Conservation (phyloP, 2,329 filamentous ascomycete species). For the Clarireedia monteithiana region DNA sequence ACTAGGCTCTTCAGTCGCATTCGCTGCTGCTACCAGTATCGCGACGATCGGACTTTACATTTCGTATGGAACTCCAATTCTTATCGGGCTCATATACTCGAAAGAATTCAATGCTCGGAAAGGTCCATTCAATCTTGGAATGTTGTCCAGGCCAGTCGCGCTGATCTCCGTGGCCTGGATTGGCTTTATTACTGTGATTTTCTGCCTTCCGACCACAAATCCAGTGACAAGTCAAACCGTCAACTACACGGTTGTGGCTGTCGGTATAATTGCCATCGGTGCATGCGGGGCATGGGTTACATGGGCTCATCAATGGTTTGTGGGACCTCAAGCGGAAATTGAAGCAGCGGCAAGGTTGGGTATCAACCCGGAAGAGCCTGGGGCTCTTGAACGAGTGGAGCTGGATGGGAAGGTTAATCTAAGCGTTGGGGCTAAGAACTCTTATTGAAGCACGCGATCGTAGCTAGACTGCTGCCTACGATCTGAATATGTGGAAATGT, state of each 20-base stretch:
- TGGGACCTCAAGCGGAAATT: constrained; percentile 46
- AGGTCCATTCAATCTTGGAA: constrained; percentile 46
- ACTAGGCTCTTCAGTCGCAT: constrained; percentile 46
- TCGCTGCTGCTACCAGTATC: constrained; percentile 50
- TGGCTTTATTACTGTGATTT: constrained; percentile 46
- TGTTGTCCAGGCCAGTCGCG: constrained; percentile 40
- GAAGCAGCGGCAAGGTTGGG: constrained; percentile 41
- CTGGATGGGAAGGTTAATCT: neutral
- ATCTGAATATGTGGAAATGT: too few species aligned
- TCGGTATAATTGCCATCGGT: constrained; percentile 46
- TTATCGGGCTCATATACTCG: constrained; percentile 46
- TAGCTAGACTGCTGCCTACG: neutral
- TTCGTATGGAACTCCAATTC: constrained; percentile 49
- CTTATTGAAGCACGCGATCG: neutral
- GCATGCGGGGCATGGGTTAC: constrained; percentile 42
- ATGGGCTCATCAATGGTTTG: constrained; percentile 48
- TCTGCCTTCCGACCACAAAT: constrained; percentile 48
- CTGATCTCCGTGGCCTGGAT: constrained; percentile 44
- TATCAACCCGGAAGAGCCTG: constrained; percentile 33
- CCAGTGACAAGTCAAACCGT: constrained; percentile 48
- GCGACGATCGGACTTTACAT: constrained; percentile 52
- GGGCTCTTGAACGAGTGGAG: constrained; percentile 22
- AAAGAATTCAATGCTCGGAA: constrained; percentile 41
- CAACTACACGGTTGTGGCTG: constrained; percentile 52
- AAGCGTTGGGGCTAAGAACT: neutral